Evolutionary conservation across 768 basidiomycete genomes (phyloP), one percentile per base, ranked within the genome.

Genomic region (Suillus occidentalis): DNA sequence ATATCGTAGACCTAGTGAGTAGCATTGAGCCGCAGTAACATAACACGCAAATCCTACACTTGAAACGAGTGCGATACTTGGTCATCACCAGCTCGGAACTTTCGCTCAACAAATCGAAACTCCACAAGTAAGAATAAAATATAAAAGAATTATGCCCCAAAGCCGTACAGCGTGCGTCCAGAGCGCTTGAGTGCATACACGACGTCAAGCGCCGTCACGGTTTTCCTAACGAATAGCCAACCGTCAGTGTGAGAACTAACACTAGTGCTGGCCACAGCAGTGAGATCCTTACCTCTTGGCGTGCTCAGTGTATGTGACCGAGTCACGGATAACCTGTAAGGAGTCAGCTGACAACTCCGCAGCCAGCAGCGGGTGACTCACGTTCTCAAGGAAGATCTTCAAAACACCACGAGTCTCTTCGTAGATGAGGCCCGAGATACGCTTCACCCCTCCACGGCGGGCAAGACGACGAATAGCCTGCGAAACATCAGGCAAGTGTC

Each of bases 301-400:
- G 81, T 95, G 93, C 78, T 95, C 93, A 45, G 94, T 95, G 83
- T 95, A 95, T 61, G 93, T 95, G 69, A 95, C 93, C 2, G 92
- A 93, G 81, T 95, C 93, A 70, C 92, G 89, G 72, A 95, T 94
- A 72, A 94, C 89, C 90, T 92, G 70, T 58, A 20, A n/a, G 25
- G 56, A 66, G 63, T 67, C 61, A 72, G 59, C 28, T 37, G 42
- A 57, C 49, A 31, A n/a, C 49, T 53, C 62, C 50, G 42, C 34
- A 14, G 42, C 25, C 66, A 13, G 52, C 42, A 20, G 31, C 61
- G 66, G 6, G 73, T 84, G 75, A 84, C 89, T 73, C 70, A 87
- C 88, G 66, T 89, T 91, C 80, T 92, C 91, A 20, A 92, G 83
- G 85, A 93, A 94, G 72, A 94, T 92, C 81, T 94, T 95, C 74